These are phyloP conservation scores for Pyricularia pennisetigena DNA, from an alignment of 2,329 filamentous ascomycete genomes.

Conservation along the genomic window DNA sequence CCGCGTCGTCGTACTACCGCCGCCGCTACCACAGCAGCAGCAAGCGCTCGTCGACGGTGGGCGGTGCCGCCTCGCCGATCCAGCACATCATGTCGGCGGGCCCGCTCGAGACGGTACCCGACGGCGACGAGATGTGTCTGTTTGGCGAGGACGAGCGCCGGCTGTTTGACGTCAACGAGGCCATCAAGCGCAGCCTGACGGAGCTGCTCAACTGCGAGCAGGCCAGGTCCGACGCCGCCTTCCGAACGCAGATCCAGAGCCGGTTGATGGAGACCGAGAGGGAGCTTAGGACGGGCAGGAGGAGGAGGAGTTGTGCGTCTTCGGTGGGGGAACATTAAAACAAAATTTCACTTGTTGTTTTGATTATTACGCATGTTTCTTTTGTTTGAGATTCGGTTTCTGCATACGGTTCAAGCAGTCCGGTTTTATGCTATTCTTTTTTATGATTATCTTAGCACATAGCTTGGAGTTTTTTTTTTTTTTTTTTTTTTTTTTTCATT, in stretches of 20 bases:
- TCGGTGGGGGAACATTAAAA: background rate
- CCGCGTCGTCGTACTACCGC: constrained; percentile 6
- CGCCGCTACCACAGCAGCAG: constrained; percentile 10
- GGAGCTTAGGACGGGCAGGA: constrained; percentile 42
- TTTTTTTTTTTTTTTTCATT: background rate
- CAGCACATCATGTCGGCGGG: constrained; percentile 4
- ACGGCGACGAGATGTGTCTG: constrained; percentile 33
- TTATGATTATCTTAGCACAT: background rate
- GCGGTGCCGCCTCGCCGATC: constrained; percentile 21
- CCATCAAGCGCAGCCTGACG: constrained; percentile 50
- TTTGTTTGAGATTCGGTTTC: background rate
- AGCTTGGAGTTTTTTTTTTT: background rate
- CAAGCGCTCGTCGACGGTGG: constrained; percentile 13
- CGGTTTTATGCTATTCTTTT: background rate
- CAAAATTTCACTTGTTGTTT: background rate
- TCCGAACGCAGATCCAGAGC: constrained; percentile 49
- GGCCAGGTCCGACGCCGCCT: constrained; percentile 37
- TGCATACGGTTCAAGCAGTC: background rate
- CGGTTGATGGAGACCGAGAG: constrained; percentile 51
- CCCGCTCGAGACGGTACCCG: constrained; percentile 26
- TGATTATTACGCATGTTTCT: background rate
- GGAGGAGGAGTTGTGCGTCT: constrained; percentile 28
- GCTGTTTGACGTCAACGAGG: constrained; percentile 47
- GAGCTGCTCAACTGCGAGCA: constrained; percentile 51
- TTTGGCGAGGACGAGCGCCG: constrained; percentile 38